Evolutionary conservation across 2,329 filamentous ascomycete genomes (phyloP).

Genomic region (Exophiala sideris): DNA sequence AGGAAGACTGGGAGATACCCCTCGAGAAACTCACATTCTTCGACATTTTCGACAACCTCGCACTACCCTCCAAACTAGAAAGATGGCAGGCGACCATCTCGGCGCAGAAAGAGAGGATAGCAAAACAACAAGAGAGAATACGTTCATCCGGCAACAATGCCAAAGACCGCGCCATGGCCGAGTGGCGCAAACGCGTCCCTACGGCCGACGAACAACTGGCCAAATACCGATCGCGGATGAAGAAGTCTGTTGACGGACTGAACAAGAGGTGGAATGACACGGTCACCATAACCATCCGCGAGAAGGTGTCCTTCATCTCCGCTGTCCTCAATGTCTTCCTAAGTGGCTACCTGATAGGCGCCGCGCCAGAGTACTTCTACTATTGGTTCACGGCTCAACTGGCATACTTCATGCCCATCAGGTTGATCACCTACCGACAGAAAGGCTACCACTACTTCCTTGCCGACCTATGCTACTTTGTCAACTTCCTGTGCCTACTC

Average conservation of each 20-base stretch:
- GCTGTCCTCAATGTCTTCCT: conserved; percentile 97
- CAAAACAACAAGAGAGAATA: conserved; percentile 65
- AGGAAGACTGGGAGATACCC: conserved; percentile 83
- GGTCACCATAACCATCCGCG: conserved; percentile 79
- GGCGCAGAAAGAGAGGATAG: conserved; percentile 79
- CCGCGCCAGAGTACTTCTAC: conserved; percentile 79
- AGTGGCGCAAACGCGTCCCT: conserved; percentile 83
- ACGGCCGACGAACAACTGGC: conserved; percentile 89
- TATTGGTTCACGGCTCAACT: conserved; percentile 88
- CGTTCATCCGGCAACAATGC: conserved; percentile 73
- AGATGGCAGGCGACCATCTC: conserved; percentile 81
- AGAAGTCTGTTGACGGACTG: conserved; percentile 80
- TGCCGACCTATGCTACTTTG: conserved; percentile 96
- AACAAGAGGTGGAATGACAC: conserved; percentile 84
- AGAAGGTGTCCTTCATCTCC: conserved; percentile 94
- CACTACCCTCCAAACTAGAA: conserved; percentile 84
- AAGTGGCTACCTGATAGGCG: conserved; percentile 89
- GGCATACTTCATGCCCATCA: conserved; percentile 94
- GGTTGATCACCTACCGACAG: conserved; percentile 84
- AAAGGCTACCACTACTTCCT: conserved; percentile 96
- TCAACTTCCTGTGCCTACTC: conserved; percentile 79
- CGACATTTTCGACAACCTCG: conserved; percentile 89
- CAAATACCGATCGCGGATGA: conserved; percentile 85
- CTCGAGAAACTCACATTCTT: conserved; percentile 87
- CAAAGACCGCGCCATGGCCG: conserved; percentile 85